Evolutionary conservation across 23 red algal genomes (phyloP), one percentile per base, ranked within the genome.

Genomic region (Gracilaria domingensis): DNA sequence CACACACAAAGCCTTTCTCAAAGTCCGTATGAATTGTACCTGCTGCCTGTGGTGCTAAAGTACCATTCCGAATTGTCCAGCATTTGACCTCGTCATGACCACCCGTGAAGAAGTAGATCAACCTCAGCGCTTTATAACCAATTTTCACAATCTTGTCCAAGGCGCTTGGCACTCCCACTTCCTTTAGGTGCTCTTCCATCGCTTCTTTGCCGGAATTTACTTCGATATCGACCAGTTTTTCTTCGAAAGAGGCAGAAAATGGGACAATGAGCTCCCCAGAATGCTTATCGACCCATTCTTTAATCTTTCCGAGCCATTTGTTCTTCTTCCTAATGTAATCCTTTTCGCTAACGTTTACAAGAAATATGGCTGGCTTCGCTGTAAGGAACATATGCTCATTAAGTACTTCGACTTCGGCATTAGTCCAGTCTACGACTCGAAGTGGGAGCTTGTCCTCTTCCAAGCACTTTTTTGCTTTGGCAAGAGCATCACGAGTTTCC

Each of bases 61-160:
- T 78, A 12, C 97, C 97, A 20, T 95, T 80, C 7, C 90, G 84
- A 64, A 99, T 91, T 11, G 97, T 99, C 97, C 97, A 99, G 50
- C 93, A 94, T 50, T 93, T 95, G 13, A 96, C 93, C 75, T 99
- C 97, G 69, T 99, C 94, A 4, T 89, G 48, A 21, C 97, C 97
- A 20, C 90, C 94, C 16, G 97, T 99, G 91, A 99, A 99, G 60
- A 96, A 99, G 56, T 99, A 94, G 30, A 99, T 99, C 17, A 99
- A 79, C 34, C 93, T 12, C 0, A 99, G 61, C 0, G 77, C 89
- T 53, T 87, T 83, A 72, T 96, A 99, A 4, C 94, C 97, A 16
- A 37, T 21, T 26, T 82, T 88, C 8, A 99, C 83, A 32, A 96
- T 95, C 49, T 96, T 99, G 18, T 88, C 79, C 74, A 99, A 75